These are phyloP conservation scores for Rhizopus stolonifer DNA, from an alignment of 371 early-diverging fungal species.

Conservation along the genomic window DNA sequence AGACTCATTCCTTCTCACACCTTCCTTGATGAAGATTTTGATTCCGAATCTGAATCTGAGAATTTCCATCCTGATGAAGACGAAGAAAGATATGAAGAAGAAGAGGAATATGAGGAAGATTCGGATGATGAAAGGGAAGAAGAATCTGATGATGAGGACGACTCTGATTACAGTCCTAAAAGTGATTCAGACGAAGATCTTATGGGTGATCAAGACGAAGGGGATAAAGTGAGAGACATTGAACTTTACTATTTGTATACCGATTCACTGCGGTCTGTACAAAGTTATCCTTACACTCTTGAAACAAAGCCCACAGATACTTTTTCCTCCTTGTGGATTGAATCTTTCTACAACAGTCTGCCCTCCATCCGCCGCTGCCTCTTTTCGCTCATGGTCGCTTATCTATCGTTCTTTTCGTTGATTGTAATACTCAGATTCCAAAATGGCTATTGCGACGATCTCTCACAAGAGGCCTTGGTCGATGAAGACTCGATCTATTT, in stretches of 20 bases:
- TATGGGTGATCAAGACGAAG: background rate
- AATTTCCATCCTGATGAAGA: too few species aligned
- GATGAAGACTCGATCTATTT: background rate
- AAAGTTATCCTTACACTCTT: background rate
- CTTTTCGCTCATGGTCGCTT: background rate
- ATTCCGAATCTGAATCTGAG: too few species aligned
- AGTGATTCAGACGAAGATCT: background rate
- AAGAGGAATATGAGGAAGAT: background rate
- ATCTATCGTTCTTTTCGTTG: background rate
- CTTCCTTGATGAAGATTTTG: too few species aligned
- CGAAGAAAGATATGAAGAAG: too few species aligned
- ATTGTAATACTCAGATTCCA: background rate
- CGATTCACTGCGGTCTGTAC: background rate
- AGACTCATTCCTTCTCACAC: too few species aligned
- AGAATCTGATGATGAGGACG: background rate
- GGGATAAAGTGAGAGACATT: background rate
- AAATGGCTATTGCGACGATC: conserved; percentile 16
- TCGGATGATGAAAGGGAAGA: background rate
- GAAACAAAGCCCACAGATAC: background rate
- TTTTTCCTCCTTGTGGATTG: background rate
- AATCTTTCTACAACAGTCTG: background rate
- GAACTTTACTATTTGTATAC: background rate
- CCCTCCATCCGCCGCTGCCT: background rate
- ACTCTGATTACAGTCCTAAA: background rate
- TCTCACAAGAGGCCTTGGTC: background rate